Evolutionary conservation across 2,329 filamentous ascomycete genomes (phyloP).

Genomic region (Neopestalotiopsis clavispora): DNA sequence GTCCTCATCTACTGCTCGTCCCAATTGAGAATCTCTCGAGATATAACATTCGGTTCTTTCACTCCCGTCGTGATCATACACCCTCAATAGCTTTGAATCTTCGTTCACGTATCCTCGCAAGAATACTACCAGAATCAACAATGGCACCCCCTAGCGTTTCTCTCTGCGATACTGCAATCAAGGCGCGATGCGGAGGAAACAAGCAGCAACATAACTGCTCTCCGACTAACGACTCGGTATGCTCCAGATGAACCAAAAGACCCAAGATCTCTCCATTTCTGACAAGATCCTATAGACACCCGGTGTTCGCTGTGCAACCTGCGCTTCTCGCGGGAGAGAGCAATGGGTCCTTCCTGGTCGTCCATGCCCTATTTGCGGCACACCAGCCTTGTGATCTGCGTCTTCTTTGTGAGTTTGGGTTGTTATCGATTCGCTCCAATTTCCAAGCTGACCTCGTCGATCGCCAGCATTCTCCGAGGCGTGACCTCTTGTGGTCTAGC

Average conservation of each 20-base stretch:
- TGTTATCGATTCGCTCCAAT: neutral
- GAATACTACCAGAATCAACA: neutral
- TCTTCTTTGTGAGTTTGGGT: neutral
- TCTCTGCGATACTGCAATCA: neutral
- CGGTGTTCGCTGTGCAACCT: constrained; percentile 13
- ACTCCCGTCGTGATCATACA: neutral
- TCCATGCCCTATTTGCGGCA: constrained; percentile 16
- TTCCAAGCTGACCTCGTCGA: neutral
- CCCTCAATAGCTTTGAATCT: neutral
- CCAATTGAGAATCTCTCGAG: neutral
- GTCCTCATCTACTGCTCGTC: neutral
- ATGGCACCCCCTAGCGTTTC: neutral
- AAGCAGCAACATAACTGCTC: constrained; percentile 1
- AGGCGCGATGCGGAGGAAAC: neutral
- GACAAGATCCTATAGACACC: constrained; percentile 14
- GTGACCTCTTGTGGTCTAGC: neutral
- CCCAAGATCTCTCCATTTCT: neutral
- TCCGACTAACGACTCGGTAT: constrained; percentile 9
- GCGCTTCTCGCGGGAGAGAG: constrained; percentile 13
- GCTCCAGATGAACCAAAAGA: neutral
- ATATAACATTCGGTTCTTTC: neutral
- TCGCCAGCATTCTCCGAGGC: neutral
- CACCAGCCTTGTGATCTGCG: constrained; percentile 13
- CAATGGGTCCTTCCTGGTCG: constrained; percentile 19
- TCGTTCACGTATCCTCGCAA: neutral